These are phyloP conservation scores for Chenopodium quinoa DNA, from an alignment of 148 eudicot species.

Conservation along the genomic window DNA sequence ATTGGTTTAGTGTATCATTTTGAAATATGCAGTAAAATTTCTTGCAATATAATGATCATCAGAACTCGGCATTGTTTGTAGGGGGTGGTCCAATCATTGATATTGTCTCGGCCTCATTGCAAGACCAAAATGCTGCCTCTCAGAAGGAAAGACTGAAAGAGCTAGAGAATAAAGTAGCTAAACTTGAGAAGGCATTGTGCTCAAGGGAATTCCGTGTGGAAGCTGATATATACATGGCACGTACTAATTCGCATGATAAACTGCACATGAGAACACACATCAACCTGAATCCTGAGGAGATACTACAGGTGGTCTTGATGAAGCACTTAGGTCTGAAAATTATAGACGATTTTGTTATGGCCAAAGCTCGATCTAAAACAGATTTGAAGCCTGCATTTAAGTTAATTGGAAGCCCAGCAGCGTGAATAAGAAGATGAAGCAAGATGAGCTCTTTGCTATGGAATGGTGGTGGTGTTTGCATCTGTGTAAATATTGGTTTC, in stretches of 20 bases:
- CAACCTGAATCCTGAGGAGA: slow-evolving; percentile 8
- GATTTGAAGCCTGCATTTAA: neutral
- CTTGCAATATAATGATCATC: neutral
- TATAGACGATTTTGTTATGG: slow-evolving; percentile 1
- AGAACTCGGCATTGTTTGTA: neutral
- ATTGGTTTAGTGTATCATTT: neutral
- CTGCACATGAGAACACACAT: neutral
- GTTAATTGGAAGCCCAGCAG: neutral
- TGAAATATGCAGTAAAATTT: neutral
- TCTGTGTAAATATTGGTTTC: neutral
- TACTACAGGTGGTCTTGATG: slow-evolving; percentile 3
- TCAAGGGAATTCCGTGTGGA: neutral
- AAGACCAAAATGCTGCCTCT: slow-evolving; percentile 6
- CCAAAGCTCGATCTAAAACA: neutral
- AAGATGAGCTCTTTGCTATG: neutral
- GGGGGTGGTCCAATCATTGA: slow-evolving; percentile 25
- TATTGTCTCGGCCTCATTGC: slow-evolving; percentile 17
- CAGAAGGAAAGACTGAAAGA: slow-evolving; percentile 18
- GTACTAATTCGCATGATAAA: neutral
- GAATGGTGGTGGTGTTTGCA: neutral
- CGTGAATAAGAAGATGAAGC: neutral
- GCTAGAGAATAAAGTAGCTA: slow-evolving; percentile 23
- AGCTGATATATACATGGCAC: neutral
- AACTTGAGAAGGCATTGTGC: slow-evolving; percentile 15
- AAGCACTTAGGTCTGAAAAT: slow-evolving; percentile 4